Conservation (phyloP, 805 yeast species). For the Kodamaea sagamina region DNA sequence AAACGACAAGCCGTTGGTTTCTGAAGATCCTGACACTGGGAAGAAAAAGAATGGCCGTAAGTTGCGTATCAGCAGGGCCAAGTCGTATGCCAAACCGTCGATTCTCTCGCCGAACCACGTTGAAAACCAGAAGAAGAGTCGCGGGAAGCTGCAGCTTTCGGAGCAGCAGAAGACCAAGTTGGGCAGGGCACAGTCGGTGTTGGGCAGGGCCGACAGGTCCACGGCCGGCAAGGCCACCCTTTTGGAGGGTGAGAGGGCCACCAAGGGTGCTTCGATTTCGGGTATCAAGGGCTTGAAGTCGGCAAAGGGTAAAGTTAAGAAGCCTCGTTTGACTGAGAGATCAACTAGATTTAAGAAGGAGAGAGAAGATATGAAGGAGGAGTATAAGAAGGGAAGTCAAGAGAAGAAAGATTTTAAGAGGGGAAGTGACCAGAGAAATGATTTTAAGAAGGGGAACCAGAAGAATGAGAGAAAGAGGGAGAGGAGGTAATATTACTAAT, state of each 20-base stretch:
- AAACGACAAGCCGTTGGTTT: slow-evolving; percentile 60
- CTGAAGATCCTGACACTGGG: slow-evolving; percentile 19
- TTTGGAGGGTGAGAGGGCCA: slow-evolving; percentile 78
- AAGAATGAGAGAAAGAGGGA: too few relatives aligned
- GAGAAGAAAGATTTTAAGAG: neutral
- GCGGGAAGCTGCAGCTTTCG: slow-evolving; percentile 39
- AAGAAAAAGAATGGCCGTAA: slow-evolving; percentile 48
- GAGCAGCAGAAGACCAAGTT: slow-evolving; percentile 73
- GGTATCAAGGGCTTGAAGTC: slow-evolving; percentile 60
- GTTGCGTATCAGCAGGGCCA: slow-evolving; percentile 71
- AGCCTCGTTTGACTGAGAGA: slow-evolving; percentile 60
- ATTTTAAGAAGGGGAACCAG: neutral
- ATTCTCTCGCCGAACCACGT: slow-evolving; percentile 45
- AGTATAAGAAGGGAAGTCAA: slow-evolving; percentile 33
- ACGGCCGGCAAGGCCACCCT: slow-evolving; percentile 54
- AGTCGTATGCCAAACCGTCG: slow-evolving; percentile 42
- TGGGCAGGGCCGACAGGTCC: slow-evolving; percentile 80
- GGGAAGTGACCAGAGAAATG: slow-evolving; percentile 1
- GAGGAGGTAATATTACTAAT: too few relatives aligned
- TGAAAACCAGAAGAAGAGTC: slow-evolving; percentile 33
- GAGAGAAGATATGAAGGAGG: slow-evolving; percentile 25
- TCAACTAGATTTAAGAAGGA: slow-evolving; percentile 52
- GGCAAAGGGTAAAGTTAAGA: slow-evolving; percentile 45
- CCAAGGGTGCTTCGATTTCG: slow-evolving; percentile 59
- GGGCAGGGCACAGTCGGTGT: slow-evolving; percentile 74